Base-by-base conservation (phyloP, 225 moss, liverwort and hornwort genomes). In the Anthoceros angustus region DNA sequence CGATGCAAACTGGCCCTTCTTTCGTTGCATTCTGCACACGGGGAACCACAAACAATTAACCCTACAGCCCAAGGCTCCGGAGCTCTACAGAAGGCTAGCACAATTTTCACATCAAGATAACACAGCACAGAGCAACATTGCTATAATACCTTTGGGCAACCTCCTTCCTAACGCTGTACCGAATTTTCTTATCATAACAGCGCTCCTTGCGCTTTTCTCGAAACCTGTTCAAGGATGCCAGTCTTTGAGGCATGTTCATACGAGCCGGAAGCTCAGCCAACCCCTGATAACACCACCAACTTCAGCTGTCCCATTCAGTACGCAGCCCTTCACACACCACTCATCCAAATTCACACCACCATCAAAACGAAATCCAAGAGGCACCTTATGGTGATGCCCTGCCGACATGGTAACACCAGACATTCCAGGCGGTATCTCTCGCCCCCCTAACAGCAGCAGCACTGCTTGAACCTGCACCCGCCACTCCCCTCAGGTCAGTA, bases 231-330 rank as follows among this genome's bases (percentile, higher is more conserved):
- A 93, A 74, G 21, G 89, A 93, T 40, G 93, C 93, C 15, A 93
- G 74, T 72, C 93, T 86, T 66, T 93, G 93, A 64, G 93, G 93
- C 89, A 93, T 89, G 67, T 93, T 89, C 93, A 93, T 93, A 25
- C 89, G 84, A 3, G 85, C 85, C 21, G 93, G 93, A 65, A 93
- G 83, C 72, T 93, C 93, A 40, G 89, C 72, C 64, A 89, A 70
- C 61, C 93, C 89, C 93, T 93, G 84, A 68, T 55, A 40, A 74
- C 14, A 63, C 25, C 42, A 64, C 42, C 39, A 62, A 10, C 14
- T 15, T 41, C 21, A 18, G 16, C 60, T 38, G 60, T 14, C 3
- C 49, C 71, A 43, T 63, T 25, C 25, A 45, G 42, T 63, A 70
- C 15, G 62, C 8, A 25, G 63, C 14, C 25, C 46, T 50, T n/a